Evolutionary conservation across 225 moss, liverwort and hornwort genomes (phyloP), one percentile per base, ranked within the genome.

Genomic region (Climacium dendroides): DNA sequence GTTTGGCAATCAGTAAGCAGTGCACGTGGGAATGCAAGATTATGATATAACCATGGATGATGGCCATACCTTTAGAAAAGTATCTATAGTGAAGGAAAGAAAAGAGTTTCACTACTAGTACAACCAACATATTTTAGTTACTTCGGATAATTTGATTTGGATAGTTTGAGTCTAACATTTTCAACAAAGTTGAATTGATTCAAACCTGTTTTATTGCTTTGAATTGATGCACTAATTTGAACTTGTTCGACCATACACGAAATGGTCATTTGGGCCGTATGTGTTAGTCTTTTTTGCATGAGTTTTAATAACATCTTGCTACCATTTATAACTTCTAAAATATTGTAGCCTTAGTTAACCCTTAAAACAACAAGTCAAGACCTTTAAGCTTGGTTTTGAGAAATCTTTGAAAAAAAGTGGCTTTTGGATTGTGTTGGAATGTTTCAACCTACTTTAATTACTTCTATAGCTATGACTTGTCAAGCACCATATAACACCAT

Each of bases 351-450:
- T 0, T 14, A 14, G 8, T 22, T 13, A 4, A 19, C 16, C 16
- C 10, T 19, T 4, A 37, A 23, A 8, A 48, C 10, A 48, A 48
- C 48, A 72, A 1, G 1, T 3, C 5, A 17, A 18, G 22, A 3
- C 9, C 10, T 1, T 32, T 0, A 1, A 1, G 2, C 1, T 48
- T 50, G 1, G 2, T 2, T 48, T 48, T 32, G 19, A 47, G 6
- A 29, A 50, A 74, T 50, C 32, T 7, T 74, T 32, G 19, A 32
- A 4, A 30, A 48, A 47, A 74, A 19, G 4, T 50, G 7, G 5
- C 32, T 47, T 74, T 47, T 0, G 10, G 1, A 7, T 19, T 32
- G 12, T 13, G 7, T 1, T 32, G 0, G 6, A 74, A 18, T 19
- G 26, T 74, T 74, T 48, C 73, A 74, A 74, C 19, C 0, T 29